Evolutionary conservation across 169 alveolate genomes (phyloP), one percentile per base, ranked within the genome.

Genomic region (Haemoproteus tartakovskyi): DNA sequence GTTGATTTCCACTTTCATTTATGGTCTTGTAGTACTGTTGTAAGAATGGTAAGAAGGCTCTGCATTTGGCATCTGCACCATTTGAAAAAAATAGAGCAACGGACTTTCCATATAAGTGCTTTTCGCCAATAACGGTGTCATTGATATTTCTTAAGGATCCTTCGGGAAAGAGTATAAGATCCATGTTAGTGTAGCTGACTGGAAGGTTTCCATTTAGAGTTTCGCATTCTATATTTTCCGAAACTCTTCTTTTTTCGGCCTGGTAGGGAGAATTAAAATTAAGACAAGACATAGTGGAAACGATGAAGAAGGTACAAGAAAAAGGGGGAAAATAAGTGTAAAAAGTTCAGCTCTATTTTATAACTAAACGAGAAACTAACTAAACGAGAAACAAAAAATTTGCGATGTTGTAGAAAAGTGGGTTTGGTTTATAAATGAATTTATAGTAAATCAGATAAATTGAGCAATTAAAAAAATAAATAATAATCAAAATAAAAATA

Each of bases 61-160:
- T 74, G 80, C 91, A 86, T 80, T 80, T 86, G 54, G 89, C 87
- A 41, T 78, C 86, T 48, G 64, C 59, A 29, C 89, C 89, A 33
- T 86, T 85, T 21, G 91, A 86, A 60, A 86, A 86, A 54, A 43
- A 86, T 19, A 86, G 48, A 16, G 89, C 91, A 4, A 86, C 91
- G 4, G 91, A 86, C 45, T 86, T 86, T 29, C 91, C 91, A 61
- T 56, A 60, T 18, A 86, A 64, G 37, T 86, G 89, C 29, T 59
- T 54, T 62, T 86, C 87, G 27, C 79, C 52, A 30, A 86, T 62
- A 19, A 78, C 82, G 1, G 83, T 78, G 21, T 78, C 57, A 54
- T 86, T 86, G 9, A 62, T 62, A 79, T 86, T 79, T 41, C 62
- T 86, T 70, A 86, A 50, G 62, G 86, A 78, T 46, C 91, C 91